Evolutionary conservation across 1,284 basidiomycete species (phyloP).

Genomic region (Hypsizygus ulmarius): DNA sequence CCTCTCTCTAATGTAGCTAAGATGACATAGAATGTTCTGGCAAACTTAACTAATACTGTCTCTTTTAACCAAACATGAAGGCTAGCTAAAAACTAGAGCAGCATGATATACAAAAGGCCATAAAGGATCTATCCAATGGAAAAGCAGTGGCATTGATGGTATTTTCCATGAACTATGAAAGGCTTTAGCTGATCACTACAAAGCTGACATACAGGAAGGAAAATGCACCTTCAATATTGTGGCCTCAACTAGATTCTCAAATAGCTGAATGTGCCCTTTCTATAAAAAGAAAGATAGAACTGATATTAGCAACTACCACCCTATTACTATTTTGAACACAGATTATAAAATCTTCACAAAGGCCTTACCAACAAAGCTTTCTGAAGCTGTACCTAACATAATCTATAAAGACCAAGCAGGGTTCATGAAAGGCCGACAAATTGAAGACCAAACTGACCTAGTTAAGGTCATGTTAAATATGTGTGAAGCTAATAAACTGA

Average conservation of each 20-base stretch:
- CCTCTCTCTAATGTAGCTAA: too few species aligned
- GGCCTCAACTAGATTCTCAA: conserved; percentile 19
- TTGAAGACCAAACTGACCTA: conserved; percentile 30
- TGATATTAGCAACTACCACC: conserved; percentile 29
- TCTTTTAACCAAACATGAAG: too few species aligned
- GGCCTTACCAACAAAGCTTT: conserved; percentile 22
- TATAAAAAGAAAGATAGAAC: conserved; percentile 30
- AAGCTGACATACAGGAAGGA: too few species aligned
- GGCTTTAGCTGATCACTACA: too few species aligned
- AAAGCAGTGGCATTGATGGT: too few species aligned
- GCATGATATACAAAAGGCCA: too few species aligned
- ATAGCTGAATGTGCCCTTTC: conserved; percentile 34
- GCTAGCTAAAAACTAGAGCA: too few species aligned
- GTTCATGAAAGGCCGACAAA: conserved; percentile 29
- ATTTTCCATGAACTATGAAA: too few species aligned
- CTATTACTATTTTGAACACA: conserved; percentile 30
- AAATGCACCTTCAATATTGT: too few species aligned
- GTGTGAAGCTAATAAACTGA: conserved; percentile 23
- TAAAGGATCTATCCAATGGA: too few species aligned
- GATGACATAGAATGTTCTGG: too few species aligned
- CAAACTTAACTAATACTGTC: too few species aligned
- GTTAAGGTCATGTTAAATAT: conserved; percentile 25
- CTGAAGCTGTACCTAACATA: conserved; percentile 13
- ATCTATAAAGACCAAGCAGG: conserved; percentile 35
- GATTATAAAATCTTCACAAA: conserved; percentile 34